Percentiles rank a stretch among this genome's conserved stretches.
These are phyloP conservation scores for Candida methanosorbosa DNA, from an alignment of 805 yeast species.

Conservation along the genomic window DNA sequence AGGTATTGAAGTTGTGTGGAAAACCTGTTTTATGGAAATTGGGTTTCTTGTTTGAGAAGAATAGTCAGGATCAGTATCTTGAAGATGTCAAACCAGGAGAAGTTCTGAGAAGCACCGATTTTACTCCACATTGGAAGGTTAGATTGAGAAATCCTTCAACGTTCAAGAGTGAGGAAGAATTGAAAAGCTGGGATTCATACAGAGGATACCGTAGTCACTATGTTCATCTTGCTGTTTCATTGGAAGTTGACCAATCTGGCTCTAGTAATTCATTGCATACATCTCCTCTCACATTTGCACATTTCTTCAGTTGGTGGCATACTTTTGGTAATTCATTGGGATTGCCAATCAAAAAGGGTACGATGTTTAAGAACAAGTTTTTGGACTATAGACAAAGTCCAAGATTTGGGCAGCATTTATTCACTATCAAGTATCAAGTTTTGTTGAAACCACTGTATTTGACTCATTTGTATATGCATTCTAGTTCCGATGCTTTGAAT, in stretches of 20 bases:
- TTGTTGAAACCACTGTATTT: constrained; percentile 64
- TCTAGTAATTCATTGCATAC: constrained; percentile 59
- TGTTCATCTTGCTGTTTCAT: constrained; percentile 59
- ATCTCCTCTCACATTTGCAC: constrained; percentile 57
- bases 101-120: constrained; percentile 32
- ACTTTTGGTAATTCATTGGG: constrained; percentile 73
- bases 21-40: constrained; percentile 63
- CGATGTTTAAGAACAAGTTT: constrained; percentile 47
- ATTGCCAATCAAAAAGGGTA: constrained; percentile 72
- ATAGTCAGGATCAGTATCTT: constrained; percentile 28
- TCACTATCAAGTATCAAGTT: constrained; percentile 74
- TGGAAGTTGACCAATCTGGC: constrained; percentile 29
- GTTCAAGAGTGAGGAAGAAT: constrained; percentile 27
- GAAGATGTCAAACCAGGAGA: constrained; percentile 16
- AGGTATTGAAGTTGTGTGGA: constrained; percentile 54
- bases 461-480: constrained; percentile 60
- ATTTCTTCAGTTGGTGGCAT: constrained; percentile 81
- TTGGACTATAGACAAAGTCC: constrained; percentile 16
- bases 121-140: constrained; percentile 55
- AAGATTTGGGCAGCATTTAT: constrained; percentile 31
- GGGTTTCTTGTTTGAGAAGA: constrained; percentile 69
- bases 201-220: constrained; percentile 73
- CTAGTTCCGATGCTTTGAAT: constrained; percentile 21
- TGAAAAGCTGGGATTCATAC: constrained; percentile 65
- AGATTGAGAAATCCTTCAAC: constrained; percentile 47